These are phyloP conservation scores for Geosmithia putterillii DNA, from an alignment of 2,329 filamentous ascomycete species.

Conservation along the genomic window DNA sequence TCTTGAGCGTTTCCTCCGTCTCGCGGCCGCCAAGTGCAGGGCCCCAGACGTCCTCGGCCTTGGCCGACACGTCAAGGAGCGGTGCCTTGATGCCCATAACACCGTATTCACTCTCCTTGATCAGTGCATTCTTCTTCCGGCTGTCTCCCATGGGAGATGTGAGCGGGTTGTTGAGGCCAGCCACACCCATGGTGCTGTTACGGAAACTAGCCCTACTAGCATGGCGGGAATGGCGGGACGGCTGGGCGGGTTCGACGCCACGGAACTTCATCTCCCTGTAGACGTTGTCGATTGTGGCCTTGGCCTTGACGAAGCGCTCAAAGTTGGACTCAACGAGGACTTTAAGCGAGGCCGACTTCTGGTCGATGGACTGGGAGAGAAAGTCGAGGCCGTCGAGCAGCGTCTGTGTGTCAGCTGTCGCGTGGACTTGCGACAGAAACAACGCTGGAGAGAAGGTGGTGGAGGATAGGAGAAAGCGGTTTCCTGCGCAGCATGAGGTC, in stretches of 20 bases:
- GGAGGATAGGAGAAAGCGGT: slow-evolving; percentile 88
- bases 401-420: slow-evolving; percentile 69
- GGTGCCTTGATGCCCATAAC: slow-evolving; percentile 80
- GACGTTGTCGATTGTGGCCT: slow-evolving; percentile 96
- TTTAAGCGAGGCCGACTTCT: slow-evolving; percentile 94
- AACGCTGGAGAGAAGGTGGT: slow-evolving; percentile 88
- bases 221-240: slow-evolving; percentile 48
- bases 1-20: slow-evolving; percentile 77
- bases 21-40: slow-evolving; percentile 84
- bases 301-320: slow-evolving; percentile 92
- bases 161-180: slow-evolving; percentile 23
- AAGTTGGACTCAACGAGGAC: slow-evolving; percentile 96
- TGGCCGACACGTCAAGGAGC: slow-evolving; percentile 78
- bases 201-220: slow-evolving; percentile 56
- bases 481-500: slow-evolving; percentile 38
- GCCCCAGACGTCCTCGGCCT: slow-evolving; percentile 96
- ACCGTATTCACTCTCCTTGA: slow-evolving; percentile 87
- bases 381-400: slow-evolving; percentile 74
- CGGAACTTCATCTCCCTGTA: slow-evolving; percentile 93
- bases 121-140: slow-evolving; percentile 75
- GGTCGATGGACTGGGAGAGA: slow-evolving; percentile 84
- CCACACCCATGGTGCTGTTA: slow-evolving; percentile 27
- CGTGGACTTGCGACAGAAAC: slow-evolving; percentile 87
- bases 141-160: slow-evolving; percentile 34
- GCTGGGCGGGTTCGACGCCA: slow-evolving; percentile 39